phyloP scores from a whole-genome alignment of 257 asterid genomes.

The Capsicum pubescens region DNA sequence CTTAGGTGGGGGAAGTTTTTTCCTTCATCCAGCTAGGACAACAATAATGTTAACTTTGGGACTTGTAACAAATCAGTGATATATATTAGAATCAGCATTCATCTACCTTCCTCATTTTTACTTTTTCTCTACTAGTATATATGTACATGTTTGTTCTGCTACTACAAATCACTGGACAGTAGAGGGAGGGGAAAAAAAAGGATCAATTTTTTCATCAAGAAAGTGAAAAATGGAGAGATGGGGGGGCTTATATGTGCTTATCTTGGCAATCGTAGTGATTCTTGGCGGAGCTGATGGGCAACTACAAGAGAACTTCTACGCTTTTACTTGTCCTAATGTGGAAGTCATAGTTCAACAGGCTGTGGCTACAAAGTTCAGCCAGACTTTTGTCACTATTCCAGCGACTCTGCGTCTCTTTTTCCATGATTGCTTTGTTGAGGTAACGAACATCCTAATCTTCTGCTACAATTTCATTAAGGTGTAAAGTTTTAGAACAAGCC shows the following conservation, averaged over 20 bases:
- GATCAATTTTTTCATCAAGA: not conserved
- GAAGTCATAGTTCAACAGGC: slow-evolving; percentile 56
- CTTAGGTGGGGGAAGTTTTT: not conserved
- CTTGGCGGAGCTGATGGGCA: slow-evolving; percentile 51
- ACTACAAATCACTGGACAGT: not conserved
- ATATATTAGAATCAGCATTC: not conserved
- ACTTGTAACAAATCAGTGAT: slow-evolving; percentile 2
- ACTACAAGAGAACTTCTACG: slow-evolving; percentile 55
- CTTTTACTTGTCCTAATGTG: slow-evolving; percentile 56
- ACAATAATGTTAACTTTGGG: not conserved
- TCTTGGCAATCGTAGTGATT: slow-evolving; percentile 32
- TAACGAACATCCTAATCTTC: slow-evolving; percentile 13
- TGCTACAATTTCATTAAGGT: not conserved
- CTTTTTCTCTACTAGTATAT: slow-evolving; percentile 4
- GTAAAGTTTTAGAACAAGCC: not conserved
- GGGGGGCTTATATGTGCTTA: slow-evolving; percentile 38
- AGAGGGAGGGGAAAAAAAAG: not conserved
- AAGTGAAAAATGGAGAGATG: slow-evolving; percentile 39
- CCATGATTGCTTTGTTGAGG: slow-evolving; percentile 84
- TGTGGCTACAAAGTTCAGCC: slow-evolving; percentile 48
- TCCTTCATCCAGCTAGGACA: not conserved
- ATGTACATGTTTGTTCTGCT: not conserved
- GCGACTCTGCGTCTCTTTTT: slow-evolving; percentile 74
- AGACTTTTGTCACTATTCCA: slow-evolving; percentile 63
- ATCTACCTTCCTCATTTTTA: not conserved